A percentile compares a stretch with the other conserved stretches of the same genome.
Conservation (phyloP, 495 filamentous ascomycete species). For the Penicillium bialowiezense region DNA sequence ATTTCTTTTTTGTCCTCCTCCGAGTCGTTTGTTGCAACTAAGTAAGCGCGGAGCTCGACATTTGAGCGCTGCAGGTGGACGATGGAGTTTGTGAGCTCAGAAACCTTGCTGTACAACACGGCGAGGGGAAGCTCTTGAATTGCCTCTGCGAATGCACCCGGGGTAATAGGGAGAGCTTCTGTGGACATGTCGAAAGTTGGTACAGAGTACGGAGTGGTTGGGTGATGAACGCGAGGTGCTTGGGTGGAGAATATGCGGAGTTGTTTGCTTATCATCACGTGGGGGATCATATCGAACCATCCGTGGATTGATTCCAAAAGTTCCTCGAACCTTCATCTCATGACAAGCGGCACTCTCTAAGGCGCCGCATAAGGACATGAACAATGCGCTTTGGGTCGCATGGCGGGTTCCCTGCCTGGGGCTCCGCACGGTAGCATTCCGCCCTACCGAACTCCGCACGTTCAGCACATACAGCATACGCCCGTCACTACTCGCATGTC, state of each 20-base stretch:
- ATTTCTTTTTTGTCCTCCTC: slow-evolving; percentile 64
- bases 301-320: slow-evolving; percentile 11
- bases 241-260: not conserved
- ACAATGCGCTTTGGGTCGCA: slow-evolving; percentile 44
- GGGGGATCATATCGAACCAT: not conserved
- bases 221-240: not conserved
- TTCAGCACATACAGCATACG: slow-evolving; percentile 19
- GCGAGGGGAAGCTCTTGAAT: slow-evolving; percentile 69
- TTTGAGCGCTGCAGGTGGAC: slow-evolving; percentile 79
- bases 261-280: slow-evolving; percentile 6
- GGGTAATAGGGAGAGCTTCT: slow-evolving; percentile 35
- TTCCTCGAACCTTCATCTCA: slow-evolving; percentile 3
- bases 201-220: not conserved
- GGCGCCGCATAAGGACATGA: slow-evolving; percentile 40
- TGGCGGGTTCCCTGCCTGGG: slow-evolving; percentile 46
- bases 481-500: slow-evolving; percentile 3
- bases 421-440: slow-evolving; percentile 23
- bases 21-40: slow-evolving; percentile 44
- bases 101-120: slow-evolving; percentile 72
- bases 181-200: slow-evolving; percentile 30
- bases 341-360: not conserved
- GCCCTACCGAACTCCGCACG: slow-evolving; percentile 19
- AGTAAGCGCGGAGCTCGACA: slow-evolving; percentile 62
- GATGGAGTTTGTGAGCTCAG: slow-evolving; percentile 80
- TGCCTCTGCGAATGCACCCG: slow-evolving; percentile 57